phyloP scores from a whole-genome alignment of 1,284 basidiomycete species.

The Athelia psychrophila region DNA sequence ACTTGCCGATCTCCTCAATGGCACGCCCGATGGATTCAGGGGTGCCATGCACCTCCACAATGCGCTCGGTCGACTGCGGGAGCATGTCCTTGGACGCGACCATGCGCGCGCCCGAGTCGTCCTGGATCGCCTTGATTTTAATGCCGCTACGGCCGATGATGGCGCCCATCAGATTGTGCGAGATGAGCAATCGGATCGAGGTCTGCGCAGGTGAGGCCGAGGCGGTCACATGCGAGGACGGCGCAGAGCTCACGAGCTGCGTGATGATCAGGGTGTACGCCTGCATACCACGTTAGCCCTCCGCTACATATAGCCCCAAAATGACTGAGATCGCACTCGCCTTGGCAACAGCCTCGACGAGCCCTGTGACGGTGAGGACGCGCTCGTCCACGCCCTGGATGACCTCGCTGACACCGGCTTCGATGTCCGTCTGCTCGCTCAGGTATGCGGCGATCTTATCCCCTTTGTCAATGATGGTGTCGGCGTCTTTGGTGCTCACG shows the following conservation, averaged over 20 bases:
- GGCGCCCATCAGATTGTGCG: slow-evolving; percentile 99
- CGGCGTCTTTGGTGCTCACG: slow-evolving; percentile 95
- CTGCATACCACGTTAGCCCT: too few relatives aligned
- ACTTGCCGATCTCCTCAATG: slow-evolving; percentile 93
- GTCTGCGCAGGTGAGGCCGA: slow-evolving; percentile 74
- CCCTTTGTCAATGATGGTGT: slow-evolving; percentile 94
- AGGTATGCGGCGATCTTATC: slow-evolving; percentile 98
- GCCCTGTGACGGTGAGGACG: slow-evolving; percentile 91
- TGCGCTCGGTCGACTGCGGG: slow-evolving; percentile 96
- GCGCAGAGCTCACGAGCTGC: slow-evolving; percentile 82
- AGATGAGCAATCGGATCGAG: slow-evolving; percentile 93
- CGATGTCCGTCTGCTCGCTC: slow-evolving; percentile 92
- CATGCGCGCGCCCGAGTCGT: slow-evolving; percentile 94
- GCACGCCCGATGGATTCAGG: slow-evolving; percentile 91
- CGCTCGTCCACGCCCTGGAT: slow-evolving; percentile 97
- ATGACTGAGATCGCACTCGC: slow-evolving; percentile 41
- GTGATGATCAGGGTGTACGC: slow-evolving; percentile 95
- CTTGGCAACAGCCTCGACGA: slow-evolving; percentile 90
- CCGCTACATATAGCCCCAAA: slow-evolving; percentile 10
- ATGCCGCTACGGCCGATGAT: slow-evolving; percentile 96
- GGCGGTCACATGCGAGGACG: slow-evolving; percentile 61
- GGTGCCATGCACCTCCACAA: slow-evolving; percentile 94
- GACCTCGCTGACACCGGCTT: slow-evolving; percentile 98
- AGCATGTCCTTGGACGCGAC: slow-evolving; percentile 99
- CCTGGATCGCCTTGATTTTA: slow-evolving; percentile 99